A percentile compares a stretch with the other conserved stretches of the same genome.
phyloP scores from a whole-genome alignment of 345 rosid genomes.

The Nasturtium officinale region DNA sequence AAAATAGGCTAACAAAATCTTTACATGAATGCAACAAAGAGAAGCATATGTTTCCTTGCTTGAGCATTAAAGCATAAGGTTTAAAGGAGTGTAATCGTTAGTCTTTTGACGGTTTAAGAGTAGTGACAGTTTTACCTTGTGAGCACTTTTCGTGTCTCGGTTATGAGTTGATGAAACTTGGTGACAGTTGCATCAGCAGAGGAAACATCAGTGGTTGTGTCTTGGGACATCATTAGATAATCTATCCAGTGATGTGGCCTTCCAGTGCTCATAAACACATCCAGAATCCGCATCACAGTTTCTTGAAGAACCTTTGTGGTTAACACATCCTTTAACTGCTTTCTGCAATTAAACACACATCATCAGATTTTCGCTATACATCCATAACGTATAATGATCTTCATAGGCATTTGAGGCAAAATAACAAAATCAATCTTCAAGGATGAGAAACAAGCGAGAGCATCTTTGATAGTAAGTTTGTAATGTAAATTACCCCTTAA shows the following conservation, averaged over 20 bases:
- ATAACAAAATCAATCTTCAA: neutral
- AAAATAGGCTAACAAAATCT: neutral
- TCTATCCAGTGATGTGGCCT: constrained; percentile 80
- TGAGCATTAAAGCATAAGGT: neutral
- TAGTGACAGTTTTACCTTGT: constrained; percentile 53
- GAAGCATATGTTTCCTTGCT: neutral
- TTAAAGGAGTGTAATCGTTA: neutral
- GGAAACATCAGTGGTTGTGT: constrained; percentile 46
- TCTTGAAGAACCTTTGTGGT: constrained; percentile 53
- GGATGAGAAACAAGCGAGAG: constrained; percentile 13
- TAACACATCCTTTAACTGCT: constrained; percentile 72
- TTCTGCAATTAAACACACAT: constrained; percentile 52
- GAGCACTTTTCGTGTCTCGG: constrained; percentile 74
- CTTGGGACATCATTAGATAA: constrained; percentile 79
- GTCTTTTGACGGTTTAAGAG: constrained; percentile 4
- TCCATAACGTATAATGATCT: constrained; percentile 6
- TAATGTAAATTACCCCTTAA: constrained; percentile 60
- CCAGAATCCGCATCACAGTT: constrained; percentile 66
- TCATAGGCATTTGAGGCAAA: constrained; percentile 20
- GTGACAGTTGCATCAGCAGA: constrained; percentile 42
- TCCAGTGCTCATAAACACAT: constrained; percentile 75
- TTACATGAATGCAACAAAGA: constrained; percentile 1
- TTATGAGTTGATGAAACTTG: constrained; percentile 77
- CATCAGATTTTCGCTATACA: neutral
- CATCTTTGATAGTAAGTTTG: neutral